phyloP scores from a whole-genome alignment of 2,329 filamentous ascomycete species.

The Phyllosticta ampelicida region DNA sequence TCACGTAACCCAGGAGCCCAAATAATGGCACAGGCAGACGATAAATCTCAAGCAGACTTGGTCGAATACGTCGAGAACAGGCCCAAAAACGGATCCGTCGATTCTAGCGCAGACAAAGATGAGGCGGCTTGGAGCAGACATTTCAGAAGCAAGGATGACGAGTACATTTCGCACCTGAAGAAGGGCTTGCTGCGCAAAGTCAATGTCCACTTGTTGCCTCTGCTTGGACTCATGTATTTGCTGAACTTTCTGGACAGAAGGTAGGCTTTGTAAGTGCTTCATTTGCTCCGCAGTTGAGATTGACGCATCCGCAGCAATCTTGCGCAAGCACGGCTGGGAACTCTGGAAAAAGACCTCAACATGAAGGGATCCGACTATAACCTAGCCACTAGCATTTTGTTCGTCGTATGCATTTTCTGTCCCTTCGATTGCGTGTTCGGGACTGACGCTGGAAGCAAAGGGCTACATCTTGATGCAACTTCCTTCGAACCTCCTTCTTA shows the following conservation, averaged over 20 bases:
- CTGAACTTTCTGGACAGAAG: conserved; percentile 21
- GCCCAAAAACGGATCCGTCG: not conserved
- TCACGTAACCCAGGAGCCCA: not conserved
- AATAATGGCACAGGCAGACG: not conserved
- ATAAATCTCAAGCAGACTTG: conserved; percentile 1
- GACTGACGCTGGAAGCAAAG: not conserved
- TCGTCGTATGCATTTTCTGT: conserved; percentile 26
- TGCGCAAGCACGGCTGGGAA: conserved; percentile 47
- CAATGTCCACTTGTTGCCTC: conserved; percentile 20
- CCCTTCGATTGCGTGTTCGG: not conserved
- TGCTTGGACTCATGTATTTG: conserved; percentile 21
- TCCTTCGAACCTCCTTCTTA: conserved; percentile 49
- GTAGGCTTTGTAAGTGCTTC: not conserved
- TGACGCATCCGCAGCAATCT: conserved; percentile 50
- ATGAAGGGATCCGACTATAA: conserved; percentile 47
- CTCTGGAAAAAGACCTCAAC: conserved; percentile 11
- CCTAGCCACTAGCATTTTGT: conserved; percentile 51
- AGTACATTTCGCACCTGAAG: conserved; percentile 17
- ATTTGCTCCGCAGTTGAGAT: not conserved
- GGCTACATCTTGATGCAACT: conserved; percentile 52
- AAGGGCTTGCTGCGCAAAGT: conserved; percentile 22
- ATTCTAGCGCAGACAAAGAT: not conserved
- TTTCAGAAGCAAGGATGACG: conserved; percentile 5
- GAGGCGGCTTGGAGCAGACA: conserved; percentile 1
- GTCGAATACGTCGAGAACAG: conserved; percentile 4